A percentile compares a stretch with the other conserved stretches of the same genome.
Conservation (phyloP, 139 green algal species). For the Chlamydomonas incerta region DNA sequence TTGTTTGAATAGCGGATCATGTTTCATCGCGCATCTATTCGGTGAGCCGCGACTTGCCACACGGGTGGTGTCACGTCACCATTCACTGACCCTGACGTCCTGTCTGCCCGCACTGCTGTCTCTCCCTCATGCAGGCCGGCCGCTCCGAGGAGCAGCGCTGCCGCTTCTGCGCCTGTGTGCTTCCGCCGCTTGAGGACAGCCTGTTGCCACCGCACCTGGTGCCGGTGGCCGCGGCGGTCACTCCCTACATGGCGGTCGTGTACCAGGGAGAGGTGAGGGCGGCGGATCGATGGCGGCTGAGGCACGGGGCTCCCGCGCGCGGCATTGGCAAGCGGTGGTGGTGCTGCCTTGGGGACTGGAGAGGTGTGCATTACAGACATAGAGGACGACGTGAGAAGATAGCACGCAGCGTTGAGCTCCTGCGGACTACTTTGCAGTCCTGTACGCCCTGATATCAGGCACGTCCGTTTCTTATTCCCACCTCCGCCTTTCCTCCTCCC, state of each 20-base stretch:
- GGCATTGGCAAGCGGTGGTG: too few relatives aligned
- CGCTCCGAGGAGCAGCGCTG: conserved; percentile 1
- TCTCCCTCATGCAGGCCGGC: too few relatives aligned
- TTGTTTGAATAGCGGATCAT: too few relatives aligned
- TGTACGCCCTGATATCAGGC: background rate
- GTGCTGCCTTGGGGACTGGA: too few relatives aligned
- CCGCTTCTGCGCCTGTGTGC: background rate
- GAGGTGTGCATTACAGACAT: too few relatives aligned
- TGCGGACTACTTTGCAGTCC: too few relatives aligned
- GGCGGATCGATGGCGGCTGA: too few relatives aligned
- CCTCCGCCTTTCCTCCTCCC: background rate
- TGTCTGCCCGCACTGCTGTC: background rate
- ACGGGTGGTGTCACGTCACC: background rate
- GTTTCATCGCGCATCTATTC: too few relatives aligned
- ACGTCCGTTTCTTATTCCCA: background rate
- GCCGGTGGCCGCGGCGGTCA: background rate
- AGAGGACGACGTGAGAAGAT: too few relatives aligned
- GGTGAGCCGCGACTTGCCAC: too few relatives aligned
- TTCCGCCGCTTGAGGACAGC: background rate
- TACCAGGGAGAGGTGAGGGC: background rate
- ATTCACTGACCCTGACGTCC: background rate
- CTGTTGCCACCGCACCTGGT: background rate
- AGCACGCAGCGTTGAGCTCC: background rate
- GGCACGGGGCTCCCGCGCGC: too few relatives aligned
- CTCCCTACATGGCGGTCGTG: conserved; percentile 21